A percentile compares a stretch with the other conserved stretches of the same genome.
Conservation (phyloP, 495 filamentous ascomycete genomes). For the Cryomyces minteri region DNA sequence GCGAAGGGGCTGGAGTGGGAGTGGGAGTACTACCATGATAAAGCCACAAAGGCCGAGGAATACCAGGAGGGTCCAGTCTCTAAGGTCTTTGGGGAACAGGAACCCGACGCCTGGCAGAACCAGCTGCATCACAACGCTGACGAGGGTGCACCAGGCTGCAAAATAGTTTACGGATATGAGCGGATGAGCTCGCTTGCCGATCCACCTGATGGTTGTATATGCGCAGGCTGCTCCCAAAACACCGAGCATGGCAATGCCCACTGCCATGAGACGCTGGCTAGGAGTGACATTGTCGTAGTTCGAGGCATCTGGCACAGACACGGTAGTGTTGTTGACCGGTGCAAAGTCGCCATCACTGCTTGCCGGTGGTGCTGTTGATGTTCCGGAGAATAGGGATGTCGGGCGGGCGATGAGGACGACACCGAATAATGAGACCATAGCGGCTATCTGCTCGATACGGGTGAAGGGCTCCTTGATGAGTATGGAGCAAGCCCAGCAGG, state of each 20-base stretch:
- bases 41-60: slow-evolving; percentile 63
- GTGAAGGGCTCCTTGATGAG: slow-evolving; percentile 66
- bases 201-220: slow-evolving; percentile 67
- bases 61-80: slow-evolving; percentile 55
- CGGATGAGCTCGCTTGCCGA: slow-evolving; percentile 68
- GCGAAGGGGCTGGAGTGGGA: neutral
- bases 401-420: slow-evolving; percentile 78
- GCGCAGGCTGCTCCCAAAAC: slow-evolving; percentile 65
- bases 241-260: slow-evolving; percentile 56
- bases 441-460: slow-evolving; percentile 55
- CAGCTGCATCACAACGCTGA: slow-evolving; percentile 41
- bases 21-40: slow-evolving; percentile 30
- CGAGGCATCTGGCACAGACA: slow-evolving; percentile 5
- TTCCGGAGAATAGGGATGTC: slow-evolving; percentile 28
- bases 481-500: slow-evolving; percentile 68
- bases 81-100: slow-evolving; percentile 35
- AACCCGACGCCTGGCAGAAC: slow-evolving; percentile 34
- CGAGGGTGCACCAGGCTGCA: slow-evolving; percentile 45
- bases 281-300: slow-evolving; percentile 30
- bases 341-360: slow-evolving; percentile 20
- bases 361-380: slow-evolving; percentile 6
- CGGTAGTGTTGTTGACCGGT: slow-evolving; percentile 13
- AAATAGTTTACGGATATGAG: slow-evolving; percentile 83
- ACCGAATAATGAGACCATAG: slow-evolving; percentile 54
- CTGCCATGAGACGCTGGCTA: slow-evolving; percentile 50